Evolutionary conservation across 345 rosid species (phyloP).

Genomic region (Sapria himalayana): DNA sequence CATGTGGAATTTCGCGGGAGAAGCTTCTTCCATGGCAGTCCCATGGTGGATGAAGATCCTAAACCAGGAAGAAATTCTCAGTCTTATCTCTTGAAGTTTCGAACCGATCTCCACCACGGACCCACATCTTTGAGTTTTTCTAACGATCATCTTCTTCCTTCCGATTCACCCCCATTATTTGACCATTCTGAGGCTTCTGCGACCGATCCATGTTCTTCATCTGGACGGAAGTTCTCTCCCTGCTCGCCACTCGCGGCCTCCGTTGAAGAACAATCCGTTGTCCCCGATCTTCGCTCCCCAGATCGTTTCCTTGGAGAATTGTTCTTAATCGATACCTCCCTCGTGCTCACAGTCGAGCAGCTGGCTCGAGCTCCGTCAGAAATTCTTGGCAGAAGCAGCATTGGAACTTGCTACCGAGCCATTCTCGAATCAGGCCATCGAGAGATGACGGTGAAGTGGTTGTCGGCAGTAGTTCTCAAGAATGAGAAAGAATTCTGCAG

Average conservation of each 20-base stretch:
- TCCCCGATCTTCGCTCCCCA: slow-evolving; percentile 73
- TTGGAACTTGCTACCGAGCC: slow-evolving; percentile 84
- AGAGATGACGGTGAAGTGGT: slow-evolving; percentile 88
- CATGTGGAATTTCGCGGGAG: slow-evolving; percentile 41
- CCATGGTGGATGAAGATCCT: slow-evolving; percentile 22
- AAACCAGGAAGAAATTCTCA: slow-evolving; percentile 40
- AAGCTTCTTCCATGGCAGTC: slow-evolving; percentile 24
- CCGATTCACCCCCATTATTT: slow-evolving; percentile 66
- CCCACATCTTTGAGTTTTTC: slow-evolving; percentile 66
- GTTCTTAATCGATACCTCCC: slow-evolving; percentile 52
- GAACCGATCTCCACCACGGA: slow-evolving; percentile 29
- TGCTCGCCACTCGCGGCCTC: slow-evolving; percentile 66
- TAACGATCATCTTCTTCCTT: slow-evolving; percentile 66
- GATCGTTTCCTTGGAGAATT: slow-evolving; percentile 90
- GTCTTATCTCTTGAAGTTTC: slow-evolving; percentile 48
- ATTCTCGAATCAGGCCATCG: slow-evolving; percentile 60
- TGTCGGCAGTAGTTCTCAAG: slow-evolving; percentile 80
- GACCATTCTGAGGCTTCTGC: slow-evolving; percentile 32
- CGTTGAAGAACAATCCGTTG: slow-evolving; percentile 39
- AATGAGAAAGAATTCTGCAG: slow-evolving; percentile 75
- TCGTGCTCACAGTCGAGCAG: slow-evolving; percentile 71
- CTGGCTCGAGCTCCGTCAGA: slow-evolving; percentile 95
- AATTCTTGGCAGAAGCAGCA: slow-evolving; percentile 96
- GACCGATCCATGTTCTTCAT: slow-evolving; percentile 28
- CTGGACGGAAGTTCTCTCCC: slow-evolving; percentile 59